Conservation (phyloP, 306 rosid species). For the Dalbergia oliveri region DNA sequence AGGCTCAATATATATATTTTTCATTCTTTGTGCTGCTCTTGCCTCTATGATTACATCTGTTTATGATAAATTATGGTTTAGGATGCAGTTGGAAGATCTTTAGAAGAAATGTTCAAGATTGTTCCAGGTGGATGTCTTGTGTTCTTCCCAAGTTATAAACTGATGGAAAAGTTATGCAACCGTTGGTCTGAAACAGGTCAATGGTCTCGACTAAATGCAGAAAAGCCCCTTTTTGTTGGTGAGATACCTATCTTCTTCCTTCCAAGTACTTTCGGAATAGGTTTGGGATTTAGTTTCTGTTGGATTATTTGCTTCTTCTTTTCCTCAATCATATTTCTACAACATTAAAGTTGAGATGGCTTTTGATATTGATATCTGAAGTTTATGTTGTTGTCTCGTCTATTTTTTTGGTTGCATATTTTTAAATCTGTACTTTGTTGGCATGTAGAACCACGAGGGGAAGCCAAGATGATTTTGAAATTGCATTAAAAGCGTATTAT, state of each 20-base stretch:
- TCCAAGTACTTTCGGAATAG: constrained; percentile 27
- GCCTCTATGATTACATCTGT: constrained; percentile 30
- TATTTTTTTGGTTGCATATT: constrained; percentile 29
- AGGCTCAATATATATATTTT: constrained; percentile 17
- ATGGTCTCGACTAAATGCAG: constrained; percentile 77
- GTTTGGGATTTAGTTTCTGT: constrained; percentile 30
- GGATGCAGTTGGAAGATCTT: constrained; percentile 93
- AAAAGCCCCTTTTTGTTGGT: constrained; percentile 85
- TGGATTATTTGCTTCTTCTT: constrained; percentile 23
- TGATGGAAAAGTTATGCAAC: constrained; percentile 83
- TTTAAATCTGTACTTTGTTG: constrained; percentile 39
- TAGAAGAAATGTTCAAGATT: constrained; percentile 83
- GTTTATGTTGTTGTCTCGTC: constrained; percentile 36
- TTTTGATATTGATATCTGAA: constrained; percentile 36
- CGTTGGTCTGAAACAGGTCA: constrained; percentile 97
- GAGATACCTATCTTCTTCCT: constrained; percentile 48
- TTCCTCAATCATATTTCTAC: constrained; percentile 28
- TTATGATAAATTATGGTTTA: constrained; percentile 50
- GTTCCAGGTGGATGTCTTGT: constrained; percentile 95
- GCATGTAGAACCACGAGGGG: constrained; percentile 92
- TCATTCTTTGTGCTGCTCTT: constrained; percentile 21
- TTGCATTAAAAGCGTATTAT: constrained; percentile 77
- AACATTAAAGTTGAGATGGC: constrained; percentile 20
- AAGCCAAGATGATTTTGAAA: constrained; percentile 87
- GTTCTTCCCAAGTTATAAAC: constrained; percentile 94